These are phyloP conservation scores for Mallotus repandus DNA, from an alignment of 441 rosid species.

Conservation along the genomic window DNA sequence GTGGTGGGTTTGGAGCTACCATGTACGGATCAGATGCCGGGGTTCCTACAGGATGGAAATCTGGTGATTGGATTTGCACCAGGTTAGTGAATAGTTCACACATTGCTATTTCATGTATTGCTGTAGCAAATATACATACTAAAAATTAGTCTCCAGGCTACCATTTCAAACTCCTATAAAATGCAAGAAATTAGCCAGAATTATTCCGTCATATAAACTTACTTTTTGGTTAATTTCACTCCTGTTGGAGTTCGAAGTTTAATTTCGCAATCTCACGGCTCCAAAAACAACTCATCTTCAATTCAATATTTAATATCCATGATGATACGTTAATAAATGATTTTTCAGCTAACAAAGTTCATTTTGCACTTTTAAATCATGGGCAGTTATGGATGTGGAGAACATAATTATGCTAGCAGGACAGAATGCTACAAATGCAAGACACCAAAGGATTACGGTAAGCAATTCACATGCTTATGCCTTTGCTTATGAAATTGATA, in stretches of 20 bases:
- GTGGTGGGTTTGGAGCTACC: slow-evolving; percentile 26
- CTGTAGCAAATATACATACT: not conserved
- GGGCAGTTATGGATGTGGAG: slow-evolving; percentile 64
- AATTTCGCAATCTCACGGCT: not conserved
- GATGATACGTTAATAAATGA: too few relatives aligned
- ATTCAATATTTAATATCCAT: too few relatives aligned
- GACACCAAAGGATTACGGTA: slow-evolving; percentile 62
- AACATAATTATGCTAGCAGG: slow-evolving; percentile 89
- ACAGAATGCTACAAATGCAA: slow-evolving; percentile 79
- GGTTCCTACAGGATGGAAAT: slow-evolving; percentile 87
- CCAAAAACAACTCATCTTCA: too few relatives aligned
- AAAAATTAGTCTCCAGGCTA: not conserved
- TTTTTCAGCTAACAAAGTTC: too few relatives aligned
- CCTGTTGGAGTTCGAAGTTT: not conserved
- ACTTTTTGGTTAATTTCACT: too few relatives aligned
- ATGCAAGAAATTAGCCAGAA: not conserved
- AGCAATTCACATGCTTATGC: slow-evolving; percentile 5
- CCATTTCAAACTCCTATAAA: not conserved
- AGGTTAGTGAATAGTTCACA: slow-evolving; percentile 30
- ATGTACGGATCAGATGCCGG: slow-evolving; percentile 43
- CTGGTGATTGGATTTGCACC: slow-evolving; percentile 87
- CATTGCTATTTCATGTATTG: not conserved
- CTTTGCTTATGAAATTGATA: not conserved
- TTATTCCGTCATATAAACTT: too few relatives aligned
- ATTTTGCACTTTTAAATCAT: slow-evolving; percentile 12